Conservation (phyloP, 768 basidiomycete species). For the Calocybe gangraenosa region DNA sequence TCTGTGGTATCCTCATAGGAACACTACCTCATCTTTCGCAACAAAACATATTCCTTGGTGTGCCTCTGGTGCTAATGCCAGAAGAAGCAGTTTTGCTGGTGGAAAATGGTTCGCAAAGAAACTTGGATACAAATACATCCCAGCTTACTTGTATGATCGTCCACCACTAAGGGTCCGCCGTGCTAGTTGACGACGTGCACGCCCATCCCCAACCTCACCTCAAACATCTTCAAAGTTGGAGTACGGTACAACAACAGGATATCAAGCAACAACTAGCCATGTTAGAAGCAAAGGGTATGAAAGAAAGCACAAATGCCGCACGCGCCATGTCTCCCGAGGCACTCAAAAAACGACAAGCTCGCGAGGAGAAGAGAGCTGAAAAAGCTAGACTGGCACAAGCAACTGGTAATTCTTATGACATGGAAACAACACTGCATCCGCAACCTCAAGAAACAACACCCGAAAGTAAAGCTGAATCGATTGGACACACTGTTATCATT, state of each 20-base stretch:
- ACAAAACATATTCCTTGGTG: slow-evolving; percentile 93
- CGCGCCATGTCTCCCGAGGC: slow-evolving; percentile 59
- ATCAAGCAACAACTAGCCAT: slow-evolving; percentile 45
- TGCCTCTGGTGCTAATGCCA: slow-evolving; percentile 84
- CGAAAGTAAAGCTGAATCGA: slow-evolving; percentile 3
- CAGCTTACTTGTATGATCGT: slow-evolving; percentile 5
- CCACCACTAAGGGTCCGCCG: slow-evolving; percentile 58
- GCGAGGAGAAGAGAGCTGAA: slow-evolving; percentile 44
- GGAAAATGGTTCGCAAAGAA: slow-evolving; percentile 55
- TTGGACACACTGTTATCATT: slow-evolving; percentile 48
- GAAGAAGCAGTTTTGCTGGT: slow-evolving; percentile 92
- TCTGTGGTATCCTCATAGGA: slow-evolving; percentile 84
- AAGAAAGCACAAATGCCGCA: slow-evolving; percentile 32
- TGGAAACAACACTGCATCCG: not conserved
- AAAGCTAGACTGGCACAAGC: slow-evolving; percentile 14
- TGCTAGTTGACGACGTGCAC: slow-evolving; percentile 67
- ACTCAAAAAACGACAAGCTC: slow-evolving; percentile 64
- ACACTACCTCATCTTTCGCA: slow-evolving; percentile 94
- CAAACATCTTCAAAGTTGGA: slow-evolving; percentile 51
- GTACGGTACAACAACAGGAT: slow-evolving; percentile 39
- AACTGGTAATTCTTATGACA: slow-evolving; percentile 2
- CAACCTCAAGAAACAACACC: slow-evolving; percentile 5
- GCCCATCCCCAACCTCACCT: slow-evolving; percentile 50
- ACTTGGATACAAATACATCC: slow-evolving; percentile 3
- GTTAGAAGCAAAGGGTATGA: slow-evolving; percentile 45